Conservation (phyloP, 1,284 basidiomycete genomes). For the Mycena sp. region DNA sequence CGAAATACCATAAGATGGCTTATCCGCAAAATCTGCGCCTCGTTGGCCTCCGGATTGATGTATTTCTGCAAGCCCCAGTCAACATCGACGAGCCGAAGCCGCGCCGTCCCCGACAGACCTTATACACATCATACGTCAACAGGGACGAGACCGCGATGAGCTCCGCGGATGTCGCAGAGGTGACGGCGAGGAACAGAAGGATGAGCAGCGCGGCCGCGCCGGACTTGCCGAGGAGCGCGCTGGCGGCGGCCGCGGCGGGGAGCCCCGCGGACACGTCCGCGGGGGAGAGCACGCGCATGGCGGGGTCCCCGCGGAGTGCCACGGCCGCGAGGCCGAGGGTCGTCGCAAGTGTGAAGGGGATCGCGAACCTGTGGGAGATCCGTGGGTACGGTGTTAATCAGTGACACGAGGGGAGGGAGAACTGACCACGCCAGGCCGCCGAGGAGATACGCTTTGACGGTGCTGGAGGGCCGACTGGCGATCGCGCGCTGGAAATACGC, state of each 20-base stretch:
- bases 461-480: constrained; percentile 83
- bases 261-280: constrained; percentile 85
- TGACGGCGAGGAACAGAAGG: constrained; percentile 85
- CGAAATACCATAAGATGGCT: constrained; percentile 62
- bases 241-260: constrained; percentile 83
- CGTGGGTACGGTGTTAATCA: neutral
- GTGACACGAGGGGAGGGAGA: neutral
- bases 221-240: constrained; percentile 79
- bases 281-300: constrained; percentile 65
- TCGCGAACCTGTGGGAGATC: constrained; percentile 69
- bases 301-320: constrained; percentile 78
- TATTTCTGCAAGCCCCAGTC: constrained; percentile 53
- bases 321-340: constrained; percentile 87
- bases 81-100: neutral
- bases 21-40: constrained; percentile 66
- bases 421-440: constrained; percentile 87
- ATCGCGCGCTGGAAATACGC: constrained; percentile 91
- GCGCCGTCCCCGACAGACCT: constrained; percentile 49
- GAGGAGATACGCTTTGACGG: constrained; percentile 88
- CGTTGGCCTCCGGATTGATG: constrained; percentile 68
- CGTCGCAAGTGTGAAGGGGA: constrained; percentile 83
- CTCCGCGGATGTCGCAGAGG: constrained; percentile 88
- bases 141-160: constrained; percentile 88
- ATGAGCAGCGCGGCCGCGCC: constrained; percentile 79
- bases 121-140: constrained; percentile 85